Evolutionary conservation across 2,329 filamentous ascomycete genomes (phyloP), one percentile per base, ranked within the genome.

Genomic region (Colletotrichum sp.): DNA sequence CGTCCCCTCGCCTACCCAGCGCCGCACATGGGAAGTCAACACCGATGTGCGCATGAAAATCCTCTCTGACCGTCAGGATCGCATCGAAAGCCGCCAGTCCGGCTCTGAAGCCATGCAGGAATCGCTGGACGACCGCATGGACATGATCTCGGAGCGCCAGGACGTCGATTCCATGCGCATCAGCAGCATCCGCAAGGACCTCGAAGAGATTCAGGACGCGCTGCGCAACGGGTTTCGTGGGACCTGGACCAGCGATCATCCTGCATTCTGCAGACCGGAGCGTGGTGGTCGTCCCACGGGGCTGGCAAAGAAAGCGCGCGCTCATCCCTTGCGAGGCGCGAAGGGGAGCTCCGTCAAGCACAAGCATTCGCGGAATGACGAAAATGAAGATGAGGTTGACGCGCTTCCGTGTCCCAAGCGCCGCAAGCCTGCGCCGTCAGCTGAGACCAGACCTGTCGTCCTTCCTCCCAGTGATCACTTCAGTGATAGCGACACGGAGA

Each of bases 61-160:
- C 8, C 8, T 70, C 57, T 13, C 34, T n/a, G 18, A 21, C 12
- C 28, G 68, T 2, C 68, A 70, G n/a, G 36, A 48, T n/a, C 57
- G 57, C 9, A 59, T 70, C 0, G 57, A 70, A 14, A 28, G 48
- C 30, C 63, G 43, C 14, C 73, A 68, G 6, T 10, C 34, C 9
- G 7, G 7, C 24, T 61, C 57, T 16, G 69, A 75, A 43, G 39
- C 28, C 7, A 18, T 21, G 14, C 70, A 73, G 8, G 70, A 73
- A 2, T 24, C 32, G 21, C 14, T 75, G 12, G 57, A 72, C 16
- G 69, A 73, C n/a, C 64, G 52, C 1, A 71, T 68, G 28, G 70
- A 73, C 16, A 28, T 73, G 39, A 16, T 64, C 26, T 73, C 73
- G 14, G 63, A 63, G 26, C 64, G 71, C 7, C 55, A 61, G 32